A percentile compares a stretch with the other conserved stretches of the same genome.
phyloP scores from a whole-genome alignment of 176 grass and related monocot species.

The Ensete ventricosum region DNA sequence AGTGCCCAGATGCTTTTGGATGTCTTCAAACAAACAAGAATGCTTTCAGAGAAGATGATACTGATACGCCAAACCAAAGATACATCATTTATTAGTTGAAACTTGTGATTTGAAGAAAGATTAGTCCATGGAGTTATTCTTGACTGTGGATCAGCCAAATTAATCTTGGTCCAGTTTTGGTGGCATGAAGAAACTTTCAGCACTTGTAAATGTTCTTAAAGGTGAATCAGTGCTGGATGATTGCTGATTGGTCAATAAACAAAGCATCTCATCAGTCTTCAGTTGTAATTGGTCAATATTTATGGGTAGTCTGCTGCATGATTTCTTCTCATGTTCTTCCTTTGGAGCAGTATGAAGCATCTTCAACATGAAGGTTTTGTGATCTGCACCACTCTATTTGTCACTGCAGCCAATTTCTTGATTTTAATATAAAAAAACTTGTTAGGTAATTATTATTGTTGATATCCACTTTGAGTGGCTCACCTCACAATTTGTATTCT shows the following conservation, averaged over 20 bases:
- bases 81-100: background rate
- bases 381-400: background rate
- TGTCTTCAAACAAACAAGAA: background rate
- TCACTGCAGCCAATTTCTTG: too few relatives aligned
- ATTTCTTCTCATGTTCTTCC: background rate
- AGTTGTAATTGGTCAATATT: background rate
- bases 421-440: too few relatives aligned
- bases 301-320: too few relatives aligned
- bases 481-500: too few relatives aligned
- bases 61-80: background rate
- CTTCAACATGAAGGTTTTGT: background rate
- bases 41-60: background rate
- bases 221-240: background rate
- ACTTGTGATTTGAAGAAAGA: background rate
- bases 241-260: background rate
- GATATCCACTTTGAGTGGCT: too few relatives aligned
- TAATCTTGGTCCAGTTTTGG: background rate
- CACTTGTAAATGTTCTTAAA: too few relatives aligned
- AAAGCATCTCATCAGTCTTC: background rate
- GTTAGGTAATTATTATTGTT: too few relatives aligned
- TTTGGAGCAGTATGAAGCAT: background rate
- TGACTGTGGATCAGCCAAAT: background rate
- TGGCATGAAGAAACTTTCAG: too few relatives aligned
- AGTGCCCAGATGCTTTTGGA: background rate
- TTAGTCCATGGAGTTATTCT: background rate